phyloP scores from a whole-genome alignment of 2,329 filamentous ascomycete species.

The Aureobasidium lini region DNA sequence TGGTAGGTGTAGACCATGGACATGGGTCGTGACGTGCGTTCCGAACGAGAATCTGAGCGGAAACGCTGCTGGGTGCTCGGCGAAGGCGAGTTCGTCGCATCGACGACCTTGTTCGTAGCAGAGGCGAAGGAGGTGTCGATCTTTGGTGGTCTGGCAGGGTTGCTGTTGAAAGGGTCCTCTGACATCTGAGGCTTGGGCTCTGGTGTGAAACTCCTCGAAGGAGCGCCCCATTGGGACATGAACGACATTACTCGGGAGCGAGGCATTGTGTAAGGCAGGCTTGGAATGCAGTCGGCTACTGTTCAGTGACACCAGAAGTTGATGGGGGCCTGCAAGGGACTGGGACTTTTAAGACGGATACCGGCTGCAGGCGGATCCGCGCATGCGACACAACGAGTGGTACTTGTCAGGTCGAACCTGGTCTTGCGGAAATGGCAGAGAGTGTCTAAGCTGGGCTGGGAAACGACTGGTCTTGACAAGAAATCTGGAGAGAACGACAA shows the following conservation, averaged over 20 bases:
- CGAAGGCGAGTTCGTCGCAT: conserved; percentile 15
- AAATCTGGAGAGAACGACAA: neutral
- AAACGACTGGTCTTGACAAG: conserved; percentile 1
- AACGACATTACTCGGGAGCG: conserved; percentile 67
- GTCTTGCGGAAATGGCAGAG: neutral
- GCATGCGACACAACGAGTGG: neutral
- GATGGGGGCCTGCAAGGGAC: conserved; percentile 5
- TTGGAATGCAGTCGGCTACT: conserved; percentile 1
- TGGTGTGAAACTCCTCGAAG: conserved; percentile 31
- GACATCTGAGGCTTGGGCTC: conserved; percentile 10
- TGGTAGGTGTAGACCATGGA: conserved; percentile 84
- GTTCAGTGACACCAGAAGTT: conserved; percentile 5
- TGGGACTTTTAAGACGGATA: neutral
- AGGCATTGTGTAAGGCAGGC: conserved; percentile 22
- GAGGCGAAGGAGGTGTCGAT: conserved; percentile 14
- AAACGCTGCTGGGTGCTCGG: conserved; percentile 31
- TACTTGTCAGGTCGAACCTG: neutral
- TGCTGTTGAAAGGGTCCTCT: conserved; percentile 14
- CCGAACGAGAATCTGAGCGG: conserved; percentile 30
- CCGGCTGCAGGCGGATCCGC: conserved; percentile 1
- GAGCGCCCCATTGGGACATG: conserved; percentile 67
- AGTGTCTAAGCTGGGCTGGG: neutral
- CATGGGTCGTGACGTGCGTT: conserved; percentile 54
- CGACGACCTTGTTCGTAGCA: neutral
- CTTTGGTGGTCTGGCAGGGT: conserved; percentile 13